Evolutionary conservation across 768 basidiomycete genomes (phyloP), one percentile per base, ranked within the genome.

Genomic region (Cystofilobasidium bisporidii): DNA sequence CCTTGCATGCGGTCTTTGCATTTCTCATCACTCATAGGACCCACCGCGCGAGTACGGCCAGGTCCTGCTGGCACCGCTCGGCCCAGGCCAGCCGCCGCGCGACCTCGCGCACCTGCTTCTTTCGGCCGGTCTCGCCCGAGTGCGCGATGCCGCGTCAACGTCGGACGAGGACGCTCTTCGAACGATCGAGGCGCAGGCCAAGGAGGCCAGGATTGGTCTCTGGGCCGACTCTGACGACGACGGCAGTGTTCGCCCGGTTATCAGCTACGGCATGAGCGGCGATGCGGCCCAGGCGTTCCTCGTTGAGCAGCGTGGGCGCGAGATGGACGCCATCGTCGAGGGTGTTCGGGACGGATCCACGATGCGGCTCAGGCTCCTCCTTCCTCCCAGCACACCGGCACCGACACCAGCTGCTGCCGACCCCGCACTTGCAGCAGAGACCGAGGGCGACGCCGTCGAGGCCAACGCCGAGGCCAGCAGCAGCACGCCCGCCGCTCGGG

Each of bases 271-370:
- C 40, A 94, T 96, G 93, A 76, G 81, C 28, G 20, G 22, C 22
- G 47, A 48, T 24, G 91, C 97, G 75, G 86, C 92, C 2, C 87
- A 88, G 73, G 86, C 85, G 6, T 97, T 97, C 78, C 83, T 99
- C 14, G 81, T 83, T 18, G 87, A 94, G 76, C 87, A 90, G 86
- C 96, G 93, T 76, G 91, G 88, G n/a, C 87, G 89, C 75, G 79
- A 84, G 6, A 79, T 99, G 64, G 91, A 96, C 74, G 92, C 88
- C 58, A 83, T 97, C 69, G 89, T 98, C 67, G 94, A 99, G 78
- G 86, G 88, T 75, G 91, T 97, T 62, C 84, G 88, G 60, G 93
- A 98, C 75, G 94, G 92, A 59, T 87, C 89, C 26, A 93, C 90
- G 33, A 79, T 98, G 36, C 87, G 94, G 26, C 84, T 88, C 58